Evolutionary conservation across 768 basidiomycete species (phyloP), one percentile per base, ranked within the genome.

Genomic region (Chalciporus pseudorubinellus): DNA sequence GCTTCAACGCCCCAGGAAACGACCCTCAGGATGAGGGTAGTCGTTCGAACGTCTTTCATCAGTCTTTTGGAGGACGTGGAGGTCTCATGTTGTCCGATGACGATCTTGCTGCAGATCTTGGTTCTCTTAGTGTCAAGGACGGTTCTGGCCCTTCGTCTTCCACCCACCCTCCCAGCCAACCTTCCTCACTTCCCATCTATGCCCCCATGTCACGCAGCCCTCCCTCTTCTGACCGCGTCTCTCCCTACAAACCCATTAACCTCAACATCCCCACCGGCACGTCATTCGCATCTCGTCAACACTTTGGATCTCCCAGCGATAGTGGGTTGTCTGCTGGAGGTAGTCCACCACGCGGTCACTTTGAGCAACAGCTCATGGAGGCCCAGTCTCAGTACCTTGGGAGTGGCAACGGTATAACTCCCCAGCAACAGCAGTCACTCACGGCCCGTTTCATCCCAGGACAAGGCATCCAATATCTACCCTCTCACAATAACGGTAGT

Each of bases 71-170:
- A 22, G 70, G 77, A 3, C 77, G 85, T 4, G 75, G 85, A 1
- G 83, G 86, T 3, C 71, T 89, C 24, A 72, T 87, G 68, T 70
- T 92, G 19, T 82, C 82, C 0, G 91, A 93, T 55, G 91, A 92
- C 45, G 90, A 93, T 54, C 79, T 93, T 12, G 87, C 87, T 0
- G 79, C 77, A 19, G 87, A 87, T 59, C 76, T 92, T 29, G 81
- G 79, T 20, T 61, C 81, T 50, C 74, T 91, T 55, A 85, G 72
- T 59, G 59, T 90, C n/a, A 59, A 58, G 40, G 66, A 67, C 40
- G 52, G 58, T 4, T 57, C 62, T 4, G 59, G 56, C 0, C 66
- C 75, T 4, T 74, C 76, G 18, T 75, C 80, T n/a, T 71, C 73
- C 2, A 64, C 74, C 49, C 75, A 78, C 39, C 80, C 82, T 13